Evolutionary conservation across 2,329 filamentous ascomycete species (phyloP).

Genomic region (Xylaria sp.): DNA sequence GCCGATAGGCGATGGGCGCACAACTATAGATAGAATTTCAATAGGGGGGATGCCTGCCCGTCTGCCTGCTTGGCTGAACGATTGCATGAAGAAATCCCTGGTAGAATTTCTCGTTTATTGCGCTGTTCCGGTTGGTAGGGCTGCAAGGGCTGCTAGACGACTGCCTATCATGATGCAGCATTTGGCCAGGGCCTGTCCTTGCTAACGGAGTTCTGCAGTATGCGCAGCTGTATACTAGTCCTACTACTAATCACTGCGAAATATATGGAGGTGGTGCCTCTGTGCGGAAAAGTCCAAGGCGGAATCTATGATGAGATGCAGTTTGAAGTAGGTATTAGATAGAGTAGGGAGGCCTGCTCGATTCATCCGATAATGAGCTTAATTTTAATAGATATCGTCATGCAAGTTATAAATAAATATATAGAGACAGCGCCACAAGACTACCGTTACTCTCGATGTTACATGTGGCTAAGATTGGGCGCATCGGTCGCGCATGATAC

Average conservation of each 20-base stretch:
- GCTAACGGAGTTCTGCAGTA: neutral
- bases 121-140: constrained; percentile 21
- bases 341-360: neutral
- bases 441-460: neutral
- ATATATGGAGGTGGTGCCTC: neutral
- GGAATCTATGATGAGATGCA: neutral
- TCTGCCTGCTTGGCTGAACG: constrained; percentile 13
- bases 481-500: constrained; percentile 26
- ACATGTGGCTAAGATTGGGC: neutral
- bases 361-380: constrained; percentile 1
- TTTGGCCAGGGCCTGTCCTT: neutral
- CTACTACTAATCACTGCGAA: neutral
- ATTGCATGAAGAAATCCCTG: neutral
- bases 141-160: constrained; percentile 10
- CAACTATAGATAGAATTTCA: neutral
- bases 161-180: constrained; percentile 21
- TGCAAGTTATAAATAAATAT: constrained; percentile 1
- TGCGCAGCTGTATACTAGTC: neutral
- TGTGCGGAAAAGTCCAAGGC: neutral
- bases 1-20: constrained; percentile 4
- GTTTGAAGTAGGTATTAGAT: neutral
- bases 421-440: neutral
- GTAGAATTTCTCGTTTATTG: constrained; percentile 25
- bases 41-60: neutral
- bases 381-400: neutral